Base-by-base conservation (phyloP, 2,329 filamentous ascomycete genomes). In the Cladosporium sp. region DNA sequence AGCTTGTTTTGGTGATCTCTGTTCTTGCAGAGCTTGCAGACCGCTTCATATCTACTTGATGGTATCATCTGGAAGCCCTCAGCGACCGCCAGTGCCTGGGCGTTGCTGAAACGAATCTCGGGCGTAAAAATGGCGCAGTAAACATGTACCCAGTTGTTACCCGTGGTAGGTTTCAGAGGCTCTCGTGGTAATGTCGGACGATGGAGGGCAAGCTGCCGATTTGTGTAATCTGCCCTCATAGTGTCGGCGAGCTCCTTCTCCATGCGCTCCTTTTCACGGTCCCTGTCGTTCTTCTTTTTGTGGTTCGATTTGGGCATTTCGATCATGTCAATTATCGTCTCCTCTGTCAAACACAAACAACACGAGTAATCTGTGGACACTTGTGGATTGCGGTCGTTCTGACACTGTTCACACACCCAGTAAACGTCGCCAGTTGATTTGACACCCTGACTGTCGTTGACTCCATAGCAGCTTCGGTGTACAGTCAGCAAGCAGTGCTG, bases 131-230 rank as follows among this genome's bases (percentile, higher is more conserved):
- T 80, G 1, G 94, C 92, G 70, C 94, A 99, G 38, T 88, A 88
- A 28, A 97, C 91, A 72, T 99, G 94, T 15, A 97, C 90, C 94
- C 94, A 99, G 70, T 97, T 97, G 76, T 97, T 97, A 71, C 95
- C 92, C 3, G 89, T 90, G 0, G 94, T 99, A 51, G 90, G 86
- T 76, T 99, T 99, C 63, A 99, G 79, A 3, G 94, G 88, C 72
- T 97, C 94, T 50, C 94, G 85, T 25, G 94, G 94, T 64, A 90
- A 84, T 37, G 88, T 75, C 1, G 94, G 93, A 50, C 92, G 88
- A 65, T 92, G 91, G 67, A 88, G 85, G 61, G 93, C 88, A 69
- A 90, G 85, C 74, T 99, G 93, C 69, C 85, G 87, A 71, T 88
- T 88, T 40, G 85, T 85, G 73, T 96, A 96, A 58, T 87, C 87